Percentiles rank a stretch among this genome's conserved stretches.
Evolutionary conservation across 331 rosid species (phyloP).

Genomic region (Stylosanthes scabra): DNA sequence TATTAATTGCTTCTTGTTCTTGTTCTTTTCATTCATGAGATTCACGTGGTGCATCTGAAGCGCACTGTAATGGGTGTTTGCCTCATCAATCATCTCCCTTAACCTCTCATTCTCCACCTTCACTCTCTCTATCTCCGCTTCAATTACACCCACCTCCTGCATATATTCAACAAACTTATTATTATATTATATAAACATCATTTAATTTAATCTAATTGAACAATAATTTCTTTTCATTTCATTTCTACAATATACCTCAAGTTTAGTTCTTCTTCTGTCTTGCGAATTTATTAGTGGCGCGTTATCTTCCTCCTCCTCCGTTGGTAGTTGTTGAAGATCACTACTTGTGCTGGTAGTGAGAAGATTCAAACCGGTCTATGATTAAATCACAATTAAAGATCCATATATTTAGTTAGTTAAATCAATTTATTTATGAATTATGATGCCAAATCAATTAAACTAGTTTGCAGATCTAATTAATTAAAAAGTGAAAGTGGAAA

Average conservation of each 20-base stretch:
- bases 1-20: conserved; percentile 24
- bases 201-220: no score
- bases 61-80: conserved; percentile 47
- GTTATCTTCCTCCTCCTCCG: conserved; percentile 51
- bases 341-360: conserved; percentile 60
- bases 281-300: conserved; percentile 41
- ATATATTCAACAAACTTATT: no score
- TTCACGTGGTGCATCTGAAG: conserved; percentile 54
- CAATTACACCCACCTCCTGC: conserved; percentile 55
- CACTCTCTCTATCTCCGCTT: conserved; percentile 58
- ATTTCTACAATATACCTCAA: conserved; percentile 51
- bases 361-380: conserved; percentile 77
- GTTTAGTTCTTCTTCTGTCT: conserved; percentile 51
- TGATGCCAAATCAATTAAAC: no score
- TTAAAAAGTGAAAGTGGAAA: no score
- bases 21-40: conserved; percentile 41
- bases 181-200: no score
- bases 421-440: no score
- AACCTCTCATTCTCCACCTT: conserved; percentile 64
- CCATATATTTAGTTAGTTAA: no score
- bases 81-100: conserved; percentile 50
- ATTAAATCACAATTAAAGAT: not conserved
- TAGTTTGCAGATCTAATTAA: no score
- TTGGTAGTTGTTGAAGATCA: conserved; percentile 56
- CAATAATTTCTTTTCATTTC: not conserved